Base-by-base conservation (phyloP, 208 protist species). In the Blastocrithidia nonstop region DNA sequence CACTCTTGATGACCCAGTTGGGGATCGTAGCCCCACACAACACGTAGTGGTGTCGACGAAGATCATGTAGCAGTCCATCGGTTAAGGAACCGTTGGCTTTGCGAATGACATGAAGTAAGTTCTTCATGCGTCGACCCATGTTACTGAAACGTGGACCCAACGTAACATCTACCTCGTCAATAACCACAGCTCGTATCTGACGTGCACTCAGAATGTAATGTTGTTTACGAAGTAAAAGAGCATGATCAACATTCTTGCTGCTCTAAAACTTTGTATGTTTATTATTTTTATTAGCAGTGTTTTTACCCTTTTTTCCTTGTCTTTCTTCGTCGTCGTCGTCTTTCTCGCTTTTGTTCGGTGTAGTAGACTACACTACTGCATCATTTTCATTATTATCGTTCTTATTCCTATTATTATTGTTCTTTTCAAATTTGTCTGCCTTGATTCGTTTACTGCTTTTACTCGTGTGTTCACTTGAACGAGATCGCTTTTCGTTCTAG, bases 11-110 rank as follows among this genome's bases (percentile, higher is more conserved):
- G 15, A 93, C 84, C 84, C 84, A 93, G 54, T 93, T 88, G 2
- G 84, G 84, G 45, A 93, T 87, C 7, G 84, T 93, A 1, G 84
- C 84, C 1, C 84, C 84, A 56, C 84, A 93, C 22, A 93, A 66
- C 3, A 93, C 73, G 58, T 93, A 93, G 65, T 93, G 84, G 52
- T 93, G 84, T 4, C 65, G 60, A 22, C 84, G 84, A 49, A 71
- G 82, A 51, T 93, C 84, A 27, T 56, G 62, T 24, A 88, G 61
- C 1, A 88, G 66, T 1, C 63, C 67, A 8, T 80, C 57, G 4
- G 61, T 48, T 9, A 93, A 50, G 22, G 84, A 73, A 17, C 84
- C 84, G 54, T 93, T 88, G 7, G 75, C 66, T 4, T 51, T 49
- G 13, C 84, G 74, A 7, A 93, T 63, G 25, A 63, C 68, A 47